These are phyloP conservation scores for Cystofilobasidium capitatum DNA, from an alignment of 768 basidiomycete species.

Conservation along the genomic window DNA sequence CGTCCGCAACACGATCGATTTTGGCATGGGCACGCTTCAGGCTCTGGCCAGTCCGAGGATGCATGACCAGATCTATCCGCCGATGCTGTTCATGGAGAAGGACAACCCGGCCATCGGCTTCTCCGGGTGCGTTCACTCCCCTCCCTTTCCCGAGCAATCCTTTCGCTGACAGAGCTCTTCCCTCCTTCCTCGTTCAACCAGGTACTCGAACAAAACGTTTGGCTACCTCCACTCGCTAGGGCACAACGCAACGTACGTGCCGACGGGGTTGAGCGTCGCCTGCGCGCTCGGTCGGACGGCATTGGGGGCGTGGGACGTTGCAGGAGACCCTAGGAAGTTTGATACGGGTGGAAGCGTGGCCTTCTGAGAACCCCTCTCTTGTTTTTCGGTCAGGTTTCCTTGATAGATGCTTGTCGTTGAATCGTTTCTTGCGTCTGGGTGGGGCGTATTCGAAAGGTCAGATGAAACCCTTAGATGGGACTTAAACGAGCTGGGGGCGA, in stretches of 20 bases:
- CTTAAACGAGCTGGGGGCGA: too few relatives aligned
- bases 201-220: neutral
- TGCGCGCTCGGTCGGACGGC: conserved; percentile 11
- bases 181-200: neutral
- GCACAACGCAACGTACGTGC: conserved; percentile 24
- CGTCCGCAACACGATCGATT: conserved; percentile 17
- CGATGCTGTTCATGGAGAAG: conserved; percentile 12
- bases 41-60: conserved; percentile 13
- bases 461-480: too few relatives aligned
- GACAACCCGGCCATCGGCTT: conserved; percentile 7
- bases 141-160: neutral
- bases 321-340: conserved; percentile 24
- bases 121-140: conserved; percentile 1
- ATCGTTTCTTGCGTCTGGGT: too few relatives aligned
- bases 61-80: conserved; percentile 26
- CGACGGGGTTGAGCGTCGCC: conserved; percentile 6
- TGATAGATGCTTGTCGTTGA: too few relatives aligned
- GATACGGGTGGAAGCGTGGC: conserved; percentile 16
- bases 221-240: neutral
- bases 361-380: too few relatives aligned
- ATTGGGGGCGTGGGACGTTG: conserved; percentile 21
- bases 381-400: too few relatives aligned
- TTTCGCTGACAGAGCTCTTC: neutral
- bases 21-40: conserved; percentile 18
- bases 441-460: too few relatives aligned